phyloP scores from a whole-genome alignment of 129 eudicot genomes.

The Erigeron canadensis region DNA sequence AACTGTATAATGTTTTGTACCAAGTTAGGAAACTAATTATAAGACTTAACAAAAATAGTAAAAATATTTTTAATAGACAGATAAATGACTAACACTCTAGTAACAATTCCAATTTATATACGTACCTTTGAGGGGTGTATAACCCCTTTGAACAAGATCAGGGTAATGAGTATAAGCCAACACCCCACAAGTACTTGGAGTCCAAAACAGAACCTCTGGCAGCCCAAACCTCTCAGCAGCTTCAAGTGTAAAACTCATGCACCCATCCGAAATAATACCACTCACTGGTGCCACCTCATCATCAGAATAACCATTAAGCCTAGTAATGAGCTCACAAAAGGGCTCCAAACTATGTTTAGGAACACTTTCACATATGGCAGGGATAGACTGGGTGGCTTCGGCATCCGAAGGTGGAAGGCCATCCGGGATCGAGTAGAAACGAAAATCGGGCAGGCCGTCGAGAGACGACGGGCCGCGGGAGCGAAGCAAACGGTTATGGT shows the following conservation, averaged over 20 bases:
- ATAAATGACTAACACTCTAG: too few species aligned
- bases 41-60: too few species aligned
- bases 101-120: too few species aligned
- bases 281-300: constrained; percentile 50
- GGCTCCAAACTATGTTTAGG: constrained; percentile 42
- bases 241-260: constrained; percentile 59
- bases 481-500: constrained; percentile 50
- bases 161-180: constrained; percentile 43
- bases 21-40: too few species aligned
- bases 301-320: too few species aligned
- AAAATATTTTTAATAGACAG: too few species aligned
- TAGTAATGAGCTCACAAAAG: constrained; percentile 33
- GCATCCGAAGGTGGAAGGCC: constrained; percentile 53
- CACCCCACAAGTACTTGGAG: constrained; percentile 59
- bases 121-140: constrained; percentile 59
- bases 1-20: too few species aligned
- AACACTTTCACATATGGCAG: constrained; percentile 33
- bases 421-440: constrained; percentile 52
- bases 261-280: constrained; percentile 64
- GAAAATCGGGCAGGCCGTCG: constrained; percentile 52
- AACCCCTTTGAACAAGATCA: constrained; percentile 44
- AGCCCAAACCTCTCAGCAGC: constrained; percentile 53
- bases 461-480: constrained; percentile 50
- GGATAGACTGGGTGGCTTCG: constrained; percentile 53
- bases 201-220: constrained; percentile 62